Evolutionary conservation across 345 rosid species (phyloP).

Genomic region (Euphorbia peplus): DNA sequence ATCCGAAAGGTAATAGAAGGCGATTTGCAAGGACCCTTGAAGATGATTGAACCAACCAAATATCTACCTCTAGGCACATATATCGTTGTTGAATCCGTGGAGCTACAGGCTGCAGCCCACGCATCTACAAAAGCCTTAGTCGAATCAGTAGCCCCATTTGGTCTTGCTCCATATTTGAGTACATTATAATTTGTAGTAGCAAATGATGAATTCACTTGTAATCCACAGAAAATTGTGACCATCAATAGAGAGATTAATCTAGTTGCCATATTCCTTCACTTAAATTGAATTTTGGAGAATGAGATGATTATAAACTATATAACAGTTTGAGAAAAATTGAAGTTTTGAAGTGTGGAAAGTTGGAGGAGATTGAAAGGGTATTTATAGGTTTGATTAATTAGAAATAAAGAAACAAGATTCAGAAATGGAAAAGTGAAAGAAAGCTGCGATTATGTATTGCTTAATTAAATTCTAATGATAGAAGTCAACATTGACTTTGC

Average conservation of each 20-base stretch:
- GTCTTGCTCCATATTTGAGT: slow-evolving; percentile 1
- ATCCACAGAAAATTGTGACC: background rate
- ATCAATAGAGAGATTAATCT: background rate
- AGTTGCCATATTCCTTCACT: background rate
- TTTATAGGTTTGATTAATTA: background rate
- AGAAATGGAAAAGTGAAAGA: background rate
- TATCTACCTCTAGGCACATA: slow-evolving; percentile 15
- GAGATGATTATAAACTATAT: background rate
- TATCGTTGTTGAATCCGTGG: background rate
- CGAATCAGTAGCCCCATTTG: slow-evolving; percentile 3
- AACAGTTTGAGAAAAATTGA: background rate
- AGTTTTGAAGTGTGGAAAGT: background rate
- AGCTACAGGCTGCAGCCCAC: slow-evolving; percentile 15
- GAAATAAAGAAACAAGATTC: background rate
- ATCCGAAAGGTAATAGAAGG: slow-evolving; percentile 8
- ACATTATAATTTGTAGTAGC: slow-evolving; percentile 6
- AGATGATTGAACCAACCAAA: background rate
- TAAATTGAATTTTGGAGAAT: background rate
- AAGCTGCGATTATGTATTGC: background rate
- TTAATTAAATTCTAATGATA: too few species aligned
- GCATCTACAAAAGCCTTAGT: slow-evolving; percentile 4
- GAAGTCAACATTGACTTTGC: too few species aligned
- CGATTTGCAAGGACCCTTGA: slow-evolving; percentile 1
- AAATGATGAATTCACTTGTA: background rate
- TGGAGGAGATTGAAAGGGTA: background rate